Evolutionary conservation across 768 basidiomycete genomes (phyloP).

Genomic region (Suillus cothurnatus): DNA sequence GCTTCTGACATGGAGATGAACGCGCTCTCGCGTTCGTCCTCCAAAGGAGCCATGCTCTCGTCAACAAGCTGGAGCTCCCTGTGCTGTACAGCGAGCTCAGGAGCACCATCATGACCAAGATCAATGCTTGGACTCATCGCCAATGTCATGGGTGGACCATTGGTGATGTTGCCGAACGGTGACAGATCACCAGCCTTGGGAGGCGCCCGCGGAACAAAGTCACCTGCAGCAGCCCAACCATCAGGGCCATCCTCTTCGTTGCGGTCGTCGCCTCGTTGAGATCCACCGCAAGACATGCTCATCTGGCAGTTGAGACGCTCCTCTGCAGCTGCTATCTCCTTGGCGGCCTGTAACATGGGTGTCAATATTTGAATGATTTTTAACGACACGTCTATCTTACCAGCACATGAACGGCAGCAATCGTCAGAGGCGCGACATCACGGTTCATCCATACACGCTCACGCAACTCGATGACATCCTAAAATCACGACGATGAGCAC

Average conservation of each 20-base stretch:
- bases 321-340: constrained; percentile 71
- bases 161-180: constrained; percentile 85
- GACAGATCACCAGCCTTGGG: constrained; percentile 85
- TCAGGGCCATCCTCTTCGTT: constrained; percentile 69
- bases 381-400: constrained; percentile 45
- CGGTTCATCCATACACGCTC: constrained; percentile 80
- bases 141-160: constrained; percentile 70
- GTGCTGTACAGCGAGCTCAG: constrained; percentile 57
- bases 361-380: constrained; percentile 7
- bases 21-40: constrained; percentile 49
- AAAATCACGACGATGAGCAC: constrained; percentile 4
- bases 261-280: constrained; percentile 55
- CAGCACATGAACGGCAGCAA: constrained; percentile 85
- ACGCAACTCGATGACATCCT: constrained; percentile 93
- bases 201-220: constrained; percentile 49
- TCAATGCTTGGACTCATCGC: constrained; percentile 78
- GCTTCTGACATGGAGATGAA: constrained; percentile 58
- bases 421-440: constrained; percentile 81
- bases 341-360: constrained; percentile 59
- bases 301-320: constrained; percentile 60
- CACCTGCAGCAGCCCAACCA: constrained; percentile 72
- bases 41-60: constrained; percentile 46
- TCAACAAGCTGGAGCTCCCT: constrained; percentile 68
- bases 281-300: constrained; percentile 79
- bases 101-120: constrained; percentile 44